A percentile compares a stretch with the other conserved stretches of the same genome.
Conservation (phyloP, 139 green algal species). For the Zygnema cylindricum region DNA sequence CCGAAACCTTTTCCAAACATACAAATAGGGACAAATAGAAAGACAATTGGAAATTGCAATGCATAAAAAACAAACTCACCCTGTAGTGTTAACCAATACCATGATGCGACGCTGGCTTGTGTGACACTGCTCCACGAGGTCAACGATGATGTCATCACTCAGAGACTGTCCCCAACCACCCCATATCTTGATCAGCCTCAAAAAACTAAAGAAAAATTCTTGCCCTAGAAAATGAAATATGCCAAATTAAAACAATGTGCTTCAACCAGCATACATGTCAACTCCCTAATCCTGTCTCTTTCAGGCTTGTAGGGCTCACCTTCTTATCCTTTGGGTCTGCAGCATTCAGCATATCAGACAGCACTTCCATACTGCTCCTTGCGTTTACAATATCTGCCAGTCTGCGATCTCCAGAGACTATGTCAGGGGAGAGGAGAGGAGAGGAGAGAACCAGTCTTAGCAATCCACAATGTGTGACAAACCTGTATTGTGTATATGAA, state of each 20-base stretch:
- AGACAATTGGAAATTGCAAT: constrained; percentile 8
- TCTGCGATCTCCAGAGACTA: no score
- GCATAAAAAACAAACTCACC: constrained; percentile 22
- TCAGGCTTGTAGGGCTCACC: constrained; percentile 37
- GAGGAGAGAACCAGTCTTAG: no score
- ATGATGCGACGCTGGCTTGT: constrained; percentile 33
- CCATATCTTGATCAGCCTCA: neutral
- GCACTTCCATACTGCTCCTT: constrained; percentile 31
- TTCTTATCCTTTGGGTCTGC: constrained; percentile 1
- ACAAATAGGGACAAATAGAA: neutral
- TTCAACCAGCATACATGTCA: no score
- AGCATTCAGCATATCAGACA: constrained; percentile 33
- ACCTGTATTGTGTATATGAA: no score
- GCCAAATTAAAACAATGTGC: no score
- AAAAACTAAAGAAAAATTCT: no score
- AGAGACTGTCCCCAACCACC: constrained; percentile 17
- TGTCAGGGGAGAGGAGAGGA: no score
- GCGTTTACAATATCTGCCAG: constrained; percentile 30
- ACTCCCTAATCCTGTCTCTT: neutral
- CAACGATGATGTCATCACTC: constrained; percentile 39
- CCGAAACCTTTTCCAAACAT: no score
- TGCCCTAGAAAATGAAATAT: no score
- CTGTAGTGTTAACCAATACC: constrained; percentile 1
- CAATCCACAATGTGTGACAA: no score
- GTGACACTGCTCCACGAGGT: constrained; percentile 42